phyloP scores from a whole-genome alignment of 495 filamentous ascomycete species.

The Lasiosphaeria ovina region DNA sequence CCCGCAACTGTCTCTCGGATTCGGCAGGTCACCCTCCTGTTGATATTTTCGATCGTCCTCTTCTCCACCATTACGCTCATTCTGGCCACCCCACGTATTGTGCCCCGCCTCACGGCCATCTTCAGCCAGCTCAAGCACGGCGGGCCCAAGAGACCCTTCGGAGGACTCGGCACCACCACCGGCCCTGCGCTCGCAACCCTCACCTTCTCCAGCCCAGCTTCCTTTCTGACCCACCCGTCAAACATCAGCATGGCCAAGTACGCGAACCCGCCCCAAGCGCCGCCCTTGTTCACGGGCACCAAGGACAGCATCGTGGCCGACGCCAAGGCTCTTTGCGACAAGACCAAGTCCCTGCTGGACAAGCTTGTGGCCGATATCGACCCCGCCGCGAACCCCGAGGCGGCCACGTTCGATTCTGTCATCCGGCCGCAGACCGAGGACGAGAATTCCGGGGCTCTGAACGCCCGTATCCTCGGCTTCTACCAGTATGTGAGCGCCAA shows the following conservation, averaged over 20 bases:
- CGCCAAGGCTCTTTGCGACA: conserved; percentile 69
- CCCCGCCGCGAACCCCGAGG: conserved; percentile 39
- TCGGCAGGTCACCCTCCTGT: conserved; percentile 42
- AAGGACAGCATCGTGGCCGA: conserved; percentile 71
- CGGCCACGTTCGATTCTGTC: conserved; percentile 65
- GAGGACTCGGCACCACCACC: conserved; percentile 15
- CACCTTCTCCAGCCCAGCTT: conserved; percentile 17
- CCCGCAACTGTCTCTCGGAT: conserved; percentile 31
- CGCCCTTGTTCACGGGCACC: conserved; percentile 83
- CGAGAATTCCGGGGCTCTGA: conserved; percentile 62
- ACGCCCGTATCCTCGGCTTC: conserved; percentile 64
- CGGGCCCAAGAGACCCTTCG: conserved; percentile 17
- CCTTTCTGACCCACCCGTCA: conserved; percentile 23
- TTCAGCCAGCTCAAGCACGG: conserved; percentile 51
- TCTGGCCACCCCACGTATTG: conserved; percentile 72
- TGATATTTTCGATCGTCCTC: conserved; percentile 57
- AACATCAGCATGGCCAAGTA: conserved; percentile 44
- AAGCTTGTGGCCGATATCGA: conserved; percentile 67
- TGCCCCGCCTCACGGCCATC: conserved; percentile 62
- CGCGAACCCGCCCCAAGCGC: conserved; percentile 75
- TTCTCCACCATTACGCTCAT: conserved; percentile 63
- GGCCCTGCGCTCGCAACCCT: conserved; percentile 17
- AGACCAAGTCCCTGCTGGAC: conserved; percentile 69
- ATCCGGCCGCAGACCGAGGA: conserved; percentile 63
- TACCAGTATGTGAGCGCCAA: conserved; percentile 78